These are phyloP conservation scores for Quercus alba DNA, from an alignment of 306 rosid genomes.

Conservation along the genomic window DNA sequence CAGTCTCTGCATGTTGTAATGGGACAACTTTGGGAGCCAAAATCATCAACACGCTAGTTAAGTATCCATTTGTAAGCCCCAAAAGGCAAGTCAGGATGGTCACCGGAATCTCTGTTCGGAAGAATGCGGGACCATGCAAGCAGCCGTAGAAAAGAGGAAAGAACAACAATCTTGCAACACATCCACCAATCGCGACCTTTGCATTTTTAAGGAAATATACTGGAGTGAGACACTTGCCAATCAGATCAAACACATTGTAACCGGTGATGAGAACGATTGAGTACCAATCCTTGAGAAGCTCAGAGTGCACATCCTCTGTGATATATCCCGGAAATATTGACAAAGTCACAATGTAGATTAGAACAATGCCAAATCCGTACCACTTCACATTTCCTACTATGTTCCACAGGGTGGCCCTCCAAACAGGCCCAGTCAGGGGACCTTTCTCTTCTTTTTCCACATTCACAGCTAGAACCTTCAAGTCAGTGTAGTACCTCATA, in stretches of 20 bases:
- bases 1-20: constrained; percentile 79
- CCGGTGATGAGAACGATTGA: constrained; percentile 60
- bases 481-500: constrained; percentile 64
- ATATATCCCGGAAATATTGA: constrained; percentile 90
- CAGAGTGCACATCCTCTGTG: constrained; percentile 89
- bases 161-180: constrained; percentile 60
- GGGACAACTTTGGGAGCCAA: constrained; percentile 72
- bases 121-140: constrained; percentile 79
- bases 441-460: constrained; percentile 50
- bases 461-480: constrained; percentile 55
- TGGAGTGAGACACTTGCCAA: constrained; percentile 75
- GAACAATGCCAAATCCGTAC: constrained; percentile 68
- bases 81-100: constrained; percentile 61
- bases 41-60: constrained; percentile 81
- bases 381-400: constrained; percentile 64
- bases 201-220: constrained; percentile 55
- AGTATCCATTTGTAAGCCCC: constrained; percentile 88
- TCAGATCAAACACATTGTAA: constrained; percentile 82
- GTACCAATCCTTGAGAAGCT: constrained; percentile 80
- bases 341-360: constrained; percentile 72
- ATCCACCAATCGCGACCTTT: constrained; percentile 60
- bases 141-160: constrained; percentile 82
- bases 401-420: constrained; percentile 63
- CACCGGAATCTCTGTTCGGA: constrained; percentile 79
- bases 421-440: constrained; percentile 42